Percentiles rank a stretch among this genome's conserved stretches.
These are phyloP conservation scores for Solanum paucissectum DNA, from an alignment of 257 asterid genomes.

Conservation along the genomic window DNA sequence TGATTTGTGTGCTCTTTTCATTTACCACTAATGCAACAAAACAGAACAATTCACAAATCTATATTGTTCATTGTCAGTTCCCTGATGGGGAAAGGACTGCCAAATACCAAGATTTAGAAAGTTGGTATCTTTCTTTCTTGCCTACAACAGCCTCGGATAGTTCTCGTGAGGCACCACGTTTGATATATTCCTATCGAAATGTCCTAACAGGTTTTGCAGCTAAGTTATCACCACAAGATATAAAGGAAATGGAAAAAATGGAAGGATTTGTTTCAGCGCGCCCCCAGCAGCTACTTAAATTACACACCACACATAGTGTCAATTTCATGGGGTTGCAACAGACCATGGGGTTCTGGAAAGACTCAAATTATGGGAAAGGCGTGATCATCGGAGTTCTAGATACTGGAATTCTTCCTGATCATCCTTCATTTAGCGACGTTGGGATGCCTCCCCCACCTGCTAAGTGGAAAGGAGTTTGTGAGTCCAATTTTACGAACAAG, in stretches of 20 bases:
- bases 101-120: neutral
- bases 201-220: slow-evolving; percentile 22
- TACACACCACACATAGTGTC: slow-evolving; percentile 8
- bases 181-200: slow-evolving; percentile 10
- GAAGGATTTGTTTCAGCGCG: slow-evolving; percentile 12
- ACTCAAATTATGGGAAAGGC: slow-evolving; percentile 16
- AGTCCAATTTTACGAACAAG: neutral
- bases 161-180: neutral
- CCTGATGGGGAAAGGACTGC: neutral
- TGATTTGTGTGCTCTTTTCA: neutral
- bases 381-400: slow-evolving; percentile 25
- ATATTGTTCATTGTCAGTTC: slow-evolving; percentile 19
- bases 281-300: neutral
- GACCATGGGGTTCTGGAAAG: slow-evolving; percentile 2
- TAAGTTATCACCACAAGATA: slow-evolving; percentile 4
- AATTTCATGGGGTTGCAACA: slow-evolving; percentile 1
- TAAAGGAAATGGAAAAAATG: slow-evolving; percentile 2
- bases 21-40: neutral
- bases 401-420: slow-evolving; percentile 5
- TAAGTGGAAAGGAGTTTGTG: slow-evolving; percentile 37
- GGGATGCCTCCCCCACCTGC: slow-evolving; percentile 9
- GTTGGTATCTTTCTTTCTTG: slow-evolving; percentile 20
- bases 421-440: neutral
- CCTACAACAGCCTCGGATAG: neutral
- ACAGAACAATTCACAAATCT: slow-evolving; percentile 1